Conservation (phyloP, 805 yeast genomes). For the Schwanniomyces occidentalis region DNA sequence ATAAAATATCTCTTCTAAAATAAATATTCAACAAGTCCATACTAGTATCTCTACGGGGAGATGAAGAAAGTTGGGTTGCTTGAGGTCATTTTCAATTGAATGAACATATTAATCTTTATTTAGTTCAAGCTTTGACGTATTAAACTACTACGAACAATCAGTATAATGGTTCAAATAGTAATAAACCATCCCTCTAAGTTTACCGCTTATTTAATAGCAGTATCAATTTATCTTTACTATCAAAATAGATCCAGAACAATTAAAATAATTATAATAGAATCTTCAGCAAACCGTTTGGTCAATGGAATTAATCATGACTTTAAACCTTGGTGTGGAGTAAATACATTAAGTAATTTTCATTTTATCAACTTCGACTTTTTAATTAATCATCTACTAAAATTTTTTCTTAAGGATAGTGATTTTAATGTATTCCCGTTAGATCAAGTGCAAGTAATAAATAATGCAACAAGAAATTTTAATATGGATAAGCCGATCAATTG, state of each 20-base stretch:
- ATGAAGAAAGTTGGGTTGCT: too few species aligned
- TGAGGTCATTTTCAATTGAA: too few species aligned
- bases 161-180: conserved; percentile 11
- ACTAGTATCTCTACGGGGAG: too few species aligned
- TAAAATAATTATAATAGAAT: conserved; percentile 15
- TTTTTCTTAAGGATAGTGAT: neutral
- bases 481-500: conserved; percentile 6
- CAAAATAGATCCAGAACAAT: conserved; percentile 11
- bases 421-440: conserved; percentile 2
- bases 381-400: conserved; percentile 5
- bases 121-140: neutral
- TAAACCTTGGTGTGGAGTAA: conserved; percentile 30
- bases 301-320: conserved; percentile 4
- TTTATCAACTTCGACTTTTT: conserved; percentile 10
- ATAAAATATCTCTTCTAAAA: too few species aligned
- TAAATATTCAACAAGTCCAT: too few species aligned
- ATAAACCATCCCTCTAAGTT: conserved; percentile 18
- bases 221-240: conserved; percentile 11
- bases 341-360: conserved; percentile 15
- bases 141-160: neutral
- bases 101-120: neutral
- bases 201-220: conserved; percentile 19
- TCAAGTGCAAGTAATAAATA: neutral
- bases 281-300: neutral
- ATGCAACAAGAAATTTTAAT: conserved; percentile 1